A percentile compares a stretch with the other conserved stretches of the same genome.
phyloP scores from a whole-genome alignment of 768 basidiomycete species.

The Nevesoporus exiguus region DNA sequence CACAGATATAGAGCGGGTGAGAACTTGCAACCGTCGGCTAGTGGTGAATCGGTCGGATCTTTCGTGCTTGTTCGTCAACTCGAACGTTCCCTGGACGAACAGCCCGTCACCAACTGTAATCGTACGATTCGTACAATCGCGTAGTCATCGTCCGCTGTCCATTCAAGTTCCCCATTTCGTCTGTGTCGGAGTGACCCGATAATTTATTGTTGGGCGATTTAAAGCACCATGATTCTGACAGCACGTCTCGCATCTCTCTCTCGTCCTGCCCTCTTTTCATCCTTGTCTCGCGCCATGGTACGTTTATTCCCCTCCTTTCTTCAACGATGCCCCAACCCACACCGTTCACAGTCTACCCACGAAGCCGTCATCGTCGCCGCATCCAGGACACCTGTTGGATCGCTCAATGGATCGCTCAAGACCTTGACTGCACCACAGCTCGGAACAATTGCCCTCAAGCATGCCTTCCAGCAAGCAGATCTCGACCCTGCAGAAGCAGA shows the following conservation, averaged over 20 bases:
- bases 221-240: conserved; percentile 39
- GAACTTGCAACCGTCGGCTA: neutral
- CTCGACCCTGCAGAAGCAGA: conserved; percentile 83
- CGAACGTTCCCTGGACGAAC: neutral
- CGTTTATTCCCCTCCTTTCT: conserved; percentile 11
- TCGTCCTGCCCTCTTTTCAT: conserved; percentile 37
- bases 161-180: conserved; percentile 2
- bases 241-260: conserved; percentile 39
- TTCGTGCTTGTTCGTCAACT: neutral
- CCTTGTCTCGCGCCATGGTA: conserved; percentile 50
- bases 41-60: conserved; percentile 5
- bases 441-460: conserved; percentile 84
- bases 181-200: conserved; percentile 22
- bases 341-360: conserved; percentile 41
- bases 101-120: neutral
- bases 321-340: neutral
- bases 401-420: conserved; percentile 88
- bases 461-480: conserved; percentile 77
- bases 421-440: conserved; percentile 88
- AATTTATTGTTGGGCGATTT: conserved; percentile 13
- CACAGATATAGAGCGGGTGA: neutral
- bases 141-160: neutral
- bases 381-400: conserved; percentile 90
- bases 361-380: conserved; percentile 94
- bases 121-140: conserved; percentile 2